These are phyloP conservation scores for Schoenoplectus triqueter DNA, from an alignment of 202 grass and related monocot species.

Conservation along the genomic window DNA sequence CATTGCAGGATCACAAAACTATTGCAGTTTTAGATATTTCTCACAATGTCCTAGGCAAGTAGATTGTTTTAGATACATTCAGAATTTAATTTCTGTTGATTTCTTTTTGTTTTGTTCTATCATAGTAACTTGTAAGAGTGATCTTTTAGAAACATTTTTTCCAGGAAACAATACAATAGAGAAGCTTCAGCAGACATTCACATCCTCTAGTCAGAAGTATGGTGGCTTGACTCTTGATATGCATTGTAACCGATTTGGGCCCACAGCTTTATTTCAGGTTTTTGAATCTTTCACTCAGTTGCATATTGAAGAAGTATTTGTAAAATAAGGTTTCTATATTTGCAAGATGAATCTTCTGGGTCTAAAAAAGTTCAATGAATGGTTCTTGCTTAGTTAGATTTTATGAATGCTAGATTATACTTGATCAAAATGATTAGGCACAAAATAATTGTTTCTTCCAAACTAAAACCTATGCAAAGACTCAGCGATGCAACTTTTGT, in stretches of 20 bases:
- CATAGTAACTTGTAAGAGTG: slow-evolving; percentile 1
- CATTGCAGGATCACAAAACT: slow-evolving; percentile 73
- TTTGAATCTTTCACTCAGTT: slow-evolving; percentile 22
- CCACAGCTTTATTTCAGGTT: slow-evolving; percentile 97
- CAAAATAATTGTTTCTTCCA: not conserved
- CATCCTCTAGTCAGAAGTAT: slow-evolving; percentile 85
- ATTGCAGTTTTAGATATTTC: slow-evolving; percentile 94
- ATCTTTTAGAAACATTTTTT: slow-evolving; percentile 37
- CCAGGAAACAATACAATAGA: slow-evolving; percentile 94
- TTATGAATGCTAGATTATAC: not conserved
- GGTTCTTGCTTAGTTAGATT: too few species aligned
- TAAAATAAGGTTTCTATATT: not conserved
- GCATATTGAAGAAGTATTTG: not conserved
- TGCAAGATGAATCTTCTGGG: not conserved
- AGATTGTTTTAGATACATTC: slow-evolving; percentile 31
- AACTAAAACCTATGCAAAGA: not conserved
- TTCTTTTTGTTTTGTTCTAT: not conserved
- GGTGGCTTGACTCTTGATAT: slow-evolving; percentile 93
- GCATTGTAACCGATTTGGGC: slow-evolving; percentile 92
- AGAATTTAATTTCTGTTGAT: slow-evolving; percentile 17
- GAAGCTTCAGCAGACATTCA: slow-evolving; percentile 85
- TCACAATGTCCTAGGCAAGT: slow-evolving; percentile 87
- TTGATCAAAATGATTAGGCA: not conserved
- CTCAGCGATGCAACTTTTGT: not conserved
- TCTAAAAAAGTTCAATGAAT: too few species aligned